Evolutionary conservation across 352 stramenopile genomes (phyloP).

Genomic region (Phytophthora melonis): DNA sequence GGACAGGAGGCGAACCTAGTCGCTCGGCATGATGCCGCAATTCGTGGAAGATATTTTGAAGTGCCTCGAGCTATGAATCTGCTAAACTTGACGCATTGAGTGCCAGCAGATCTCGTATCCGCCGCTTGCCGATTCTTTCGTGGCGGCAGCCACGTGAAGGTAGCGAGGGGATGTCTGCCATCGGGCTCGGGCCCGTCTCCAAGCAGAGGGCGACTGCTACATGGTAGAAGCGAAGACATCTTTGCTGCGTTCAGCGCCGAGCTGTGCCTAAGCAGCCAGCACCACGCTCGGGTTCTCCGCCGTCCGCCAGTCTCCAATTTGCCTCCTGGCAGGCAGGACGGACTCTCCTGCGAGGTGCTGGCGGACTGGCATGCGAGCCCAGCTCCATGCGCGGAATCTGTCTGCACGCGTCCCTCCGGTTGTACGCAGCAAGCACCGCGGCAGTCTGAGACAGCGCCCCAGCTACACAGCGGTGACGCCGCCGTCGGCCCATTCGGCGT

Average conservation of each 20-base stretch:
- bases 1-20: neutral
- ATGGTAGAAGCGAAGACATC: neutral
- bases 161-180: constrained; percentile 5
- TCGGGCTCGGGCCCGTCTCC: constrained; percentile 12
- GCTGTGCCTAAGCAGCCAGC: constrained; percentile 26
- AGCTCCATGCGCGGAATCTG: constrained; percentile 21
- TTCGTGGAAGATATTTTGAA: neutral
- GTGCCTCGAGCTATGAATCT: neutral
- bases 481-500: neutral
- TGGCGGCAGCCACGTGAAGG: constrained; percentile 6
- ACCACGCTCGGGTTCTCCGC: neutral
- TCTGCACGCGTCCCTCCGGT: constrained; percentile 2
- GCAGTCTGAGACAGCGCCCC: constrained; percentile 3
- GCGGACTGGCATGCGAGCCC: constrained; percentile 21
- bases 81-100: neutral
- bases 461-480: constrained; percentile 16
- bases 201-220: neutral
- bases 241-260: constrained; percentile 13
- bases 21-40: neutral
- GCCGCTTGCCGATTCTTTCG: constrained; percentile 18
- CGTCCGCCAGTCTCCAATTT: constrained; percentile 24
- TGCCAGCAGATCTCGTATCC: neutral
- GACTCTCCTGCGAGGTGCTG: neutral
- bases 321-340: constrained; percentile 2
- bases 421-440: constrained; percentile 21